Percentiles rank a stretch among this genome's conserved stretches.
These are phyloP conservation scores for Termitomyces sp. DNA, from an alignment of 768 basidiomycete species.

Conservation along the genomic window DNA sequence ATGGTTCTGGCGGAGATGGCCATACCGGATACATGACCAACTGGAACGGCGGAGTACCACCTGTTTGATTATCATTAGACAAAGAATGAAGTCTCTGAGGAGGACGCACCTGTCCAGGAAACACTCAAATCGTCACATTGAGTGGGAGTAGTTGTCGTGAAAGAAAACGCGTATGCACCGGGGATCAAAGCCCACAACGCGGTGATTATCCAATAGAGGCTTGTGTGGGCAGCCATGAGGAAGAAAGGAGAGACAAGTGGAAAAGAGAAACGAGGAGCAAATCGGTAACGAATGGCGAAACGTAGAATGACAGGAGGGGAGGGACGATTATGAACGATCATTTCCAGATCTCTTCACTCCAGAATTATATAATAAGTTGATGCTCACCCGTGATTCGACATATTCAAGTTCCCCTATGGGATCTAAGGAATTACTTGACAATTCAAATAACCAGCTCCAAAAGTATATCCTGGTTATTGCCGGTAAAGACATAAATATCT, in stretches of 20 bases:
- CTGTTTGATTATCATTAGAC: slow-evolving; percentile 25
- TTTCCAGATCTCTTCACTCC: neutral
- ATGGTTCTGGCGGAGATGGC: neutral
- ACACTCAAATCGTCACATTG: slow-evolving; percentile 59
- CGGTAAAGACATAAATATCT: neutral
- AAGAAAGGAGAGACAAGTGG: slow-evolving; percentile 14
- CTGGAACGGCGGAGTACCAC: slow-evolving; percentile 51
- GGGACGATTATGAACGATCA: neutral
- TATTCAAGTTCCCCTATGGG: too few relatives aligned
- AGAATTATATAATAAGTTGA: slow-evolving; percentile 12
- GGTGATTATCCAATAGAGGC: slow-evolving; percentile 16
- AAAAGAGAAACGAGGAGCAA: slow-evolving; percentile 12
- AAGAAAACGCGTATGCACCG: slow-evolving; percentile 37
- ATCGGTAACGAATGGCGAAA: slow-evolving; percentile 1
- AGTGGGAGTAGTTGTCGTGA: slow-evolving; percentile 36
- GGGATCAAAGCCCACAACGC: slow-evolving; percentile 17
- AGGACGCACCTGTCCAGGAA: slow-evolving; percentile 52
- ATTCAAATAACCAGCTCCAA: neutral
- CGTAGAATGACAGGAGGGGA: neutral
- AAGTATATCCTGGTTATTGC: too few relatives aligned
- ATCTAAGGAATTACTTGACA: neutral
- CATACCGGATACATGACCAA: slow-evolving; percentile 48
- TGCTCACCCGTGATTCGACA: neutral
- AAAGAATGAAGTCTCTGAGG: neutral
- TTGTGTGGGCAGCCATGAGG: slow-evolving; percentile 8